Percentiles rank a stretch among this genome's conserved stretches.
Conservation (phyloP, 306 rosid genomes). For the Pueraria montana region DNA sequence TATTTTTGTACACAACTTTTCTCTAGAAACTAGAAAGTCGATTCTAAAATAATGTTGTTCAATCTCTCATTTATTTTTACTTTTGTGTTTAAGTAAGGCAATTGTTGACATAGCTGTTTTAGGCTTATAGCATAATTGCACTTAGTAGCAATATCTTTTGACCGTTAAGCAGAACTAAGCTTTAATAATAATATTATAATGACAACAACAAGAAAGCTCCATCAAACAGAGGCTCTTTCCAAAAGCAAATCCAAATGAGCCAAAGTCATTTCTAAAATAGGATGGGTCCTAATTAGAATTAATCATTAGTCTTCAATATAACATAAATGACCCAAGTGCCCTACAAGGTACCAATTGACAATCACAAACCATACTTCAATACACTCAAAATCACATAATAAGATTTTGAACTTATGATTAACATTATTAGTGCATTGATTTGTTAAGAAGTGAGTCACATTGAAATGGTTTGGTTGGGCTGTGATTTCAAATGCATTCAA, state of each 20-base stretch:
- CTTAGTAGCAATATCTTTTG: neutral
- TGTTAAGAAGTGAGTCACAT: neutral
- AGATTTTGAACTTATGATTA: neutral
- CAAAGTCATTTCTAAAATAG: neutral
- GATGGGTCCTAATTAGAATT: neutral
- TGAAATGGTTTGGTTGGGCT: neutral
- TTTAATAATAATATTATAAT: no score
- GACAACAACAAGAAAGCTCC: neutral
- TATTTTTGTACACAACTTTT: constrained; percentile 3
- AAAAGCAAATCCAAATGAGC: neutral
- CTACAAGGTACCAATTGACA: neutral
- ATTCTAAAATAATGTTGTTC: neutral
- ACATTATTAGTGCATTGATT: neutral
- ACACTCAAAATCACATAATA: neutral
- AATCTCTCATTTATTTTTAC: neutral
- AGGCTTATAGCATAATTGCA: neutral
- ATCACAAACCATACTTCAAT: neutral
- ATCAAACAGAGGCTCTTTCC: neutral
- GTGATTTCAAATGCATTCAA: neutral
- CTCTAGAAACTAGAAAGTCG: neutral
- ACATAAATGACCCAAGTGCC: no score
- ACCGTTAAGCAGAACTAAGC: neutral
- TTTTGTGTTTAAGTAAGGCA: neutral
- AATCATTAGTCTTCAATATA: no score
- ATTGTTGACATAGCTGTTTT: neutral